Evolutionary conservation across 2,329 filamentous ascomycete species (phyloP), one percentile per base, ranked within the genome.

Genomic region (Arthrobotrys iridis): DNA sequence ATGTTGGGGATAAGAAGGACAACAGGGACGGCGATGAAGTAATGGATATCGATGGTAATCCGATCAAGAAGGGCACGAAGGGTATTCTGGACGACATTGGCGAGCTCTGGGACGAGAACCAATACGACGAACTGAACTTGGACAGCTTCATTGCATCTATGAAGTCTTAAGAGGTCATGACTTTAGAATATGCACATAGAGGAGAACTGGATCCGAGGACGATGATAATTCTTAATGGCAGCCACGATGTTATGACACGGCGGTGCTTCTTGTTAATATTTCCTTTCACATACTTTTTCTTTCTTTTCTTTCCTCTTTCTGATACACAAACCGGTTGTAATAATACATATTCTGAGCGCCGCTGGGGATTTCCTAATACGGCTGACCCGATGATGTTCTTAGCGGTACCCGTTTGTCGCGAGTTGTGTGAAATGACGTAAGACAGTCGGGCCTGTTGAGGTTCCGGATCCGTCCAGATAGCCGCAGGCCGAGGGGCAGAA

Each of bases 111-210:
- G 95, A 99, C 81, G 94, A 97, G 82, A 90, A 90, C 81, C 93
- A 97, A 84, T 99, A 99, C 82, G 95, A 99, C 84, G 96, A 96
- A 83, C 98, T 97, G 82, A 93, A 98, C 82, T 84, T 99, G 78
- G 93, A 97, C 80, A 93, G 92, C 2, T 99, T 98, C 84, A 86
- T 99, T 84, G 93, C 93, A 82, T 96, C 88, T 79, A 97, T 99
- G 92, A 92, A 93, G 46, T 70, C 65, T 28, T 70, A 58, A 30
- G 92, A 92, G 93, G 46, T 70, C 65, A 20, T 70, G 55, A 30
- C 20, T 55, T 33, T 20, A 11, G 28, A 33, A 18, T 52, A 30
- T 20, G n/a, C 20, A 18, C 40, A 50, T 13, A 22, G 26, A 15
- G n/a, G 45, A 22, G 41, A 46, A 22, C 4, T 46, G 4, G 45